Evolutionary conservation across 129 eudicot genomes (phyloP), one percentile per base, ranked within the genome.

Genomic region (Silybum marianum): DNA sequence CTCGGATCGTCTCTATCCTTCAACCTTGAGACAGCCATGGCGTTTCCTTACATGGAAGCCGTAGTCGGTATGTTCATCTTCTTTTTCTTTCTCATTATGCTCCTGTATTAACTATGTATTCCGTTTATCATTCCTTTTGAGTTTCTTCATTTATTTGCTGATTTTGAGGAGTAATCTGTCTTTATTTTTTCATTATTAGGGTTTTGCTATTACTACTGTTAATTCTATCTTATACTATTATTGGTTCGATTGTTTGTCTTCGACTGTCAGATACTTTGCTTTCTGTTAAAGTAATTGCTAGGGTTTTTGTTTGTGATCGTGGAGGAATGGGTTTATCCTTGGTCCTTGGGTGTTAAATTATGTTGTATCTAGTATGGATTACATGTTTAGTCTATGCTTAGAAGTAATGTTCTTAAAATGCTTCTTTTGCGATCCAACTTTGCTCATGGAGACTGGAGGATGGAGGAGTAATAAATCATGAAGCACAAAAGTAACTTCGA

Each of bases 21-120:
- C 70, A 28, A 26, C 67, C 18, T 51, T 70, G 71, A 76, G 19
- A 26, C 78, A 16, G 77, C 85, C 89, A 93, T 93, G 98, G 92
- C 98, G 88, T 93, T 93, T 74, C 96, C 96, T 9, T 93, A 89
- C 86, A 83, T 93, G 90, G 98, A 93, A 85, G 93, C 93, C 39
- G 98, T 89, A 32, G 93, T 90, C 58, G 93, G 98, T 93, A 89
- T 34, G 3, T 13, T 42, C 70, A 19, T 26, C 69, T 25, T 36
- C 26, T 48, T 14, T 71, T 16, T 58, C 77, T 24, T 6, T 70
- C 65, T 75, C 21, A 10, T 2, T 80, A 1, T 76, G 18, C 25
- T 26, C 40, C 6, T 70, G 11, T 71, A 22, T 70, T 21, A 58
- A n/a, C 28, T 21, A 22, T 26, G 9, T 23, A 9, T 30, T 51